Conservation (phyloP, 2,329 filamentous ascomycete genomes). For the Microsporum canis region DNA sequence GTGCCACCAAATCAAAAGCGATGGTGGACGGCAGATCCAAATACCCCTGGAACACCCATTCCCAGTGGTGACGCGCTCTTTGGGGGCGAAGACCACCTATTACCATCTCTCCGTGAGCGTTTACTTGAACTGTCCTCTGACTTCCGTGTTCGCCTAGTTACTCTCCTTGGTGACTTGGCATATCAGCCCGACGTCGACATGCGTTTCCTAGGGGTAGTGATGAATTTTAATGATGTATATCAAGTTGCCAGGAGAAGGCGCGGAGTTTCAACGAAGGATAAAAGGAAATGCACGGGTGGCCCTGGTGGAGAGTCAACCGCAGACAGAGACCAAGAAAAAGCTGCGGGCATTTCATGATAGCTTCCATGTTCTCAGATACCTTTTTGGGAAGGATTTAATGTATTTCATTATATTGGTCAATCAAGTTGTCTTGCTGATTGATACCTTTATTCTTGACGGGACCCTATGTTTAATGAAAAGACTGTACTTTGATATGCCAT, state of each 20-base stretch:
- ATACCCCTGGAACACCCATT: slow-evolving; percentile 8
- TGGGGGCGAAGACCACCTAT: slow-evolving; percentile 46
- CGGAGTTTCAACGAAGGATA: slow-evolving; percentile 5
- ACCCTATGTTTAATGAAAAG: not conserved
- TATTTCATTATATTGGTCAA: not conserved
- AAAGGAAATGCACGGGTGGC: not conserved
- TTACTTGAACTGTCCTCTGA: slow-evolving; percentile 60
- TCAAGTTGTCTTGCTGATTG: not conserved
- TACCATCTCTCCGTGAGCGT: slow-evolving; percentile 64
- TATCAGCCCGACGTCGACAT: slow-evolving; percentile 93
- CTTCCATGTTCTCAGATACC: not conserved
- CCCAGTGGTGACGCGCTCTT: slow-evolving; percentile 5
- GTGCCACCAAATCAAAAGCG: not conserved
- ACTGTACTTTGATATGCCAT: not conserved
- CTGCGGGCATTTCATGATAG: not conserved
- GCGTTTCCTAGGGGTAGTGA: slow-evolving; percentile 87
- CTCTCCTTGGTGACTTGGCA: slow-evolving; percentile 76
- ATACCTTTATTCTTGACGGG: not conserved
- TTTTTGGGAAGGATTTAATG: not conserved
- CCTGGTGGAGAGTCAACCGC: slow-evolving; percentile 18
- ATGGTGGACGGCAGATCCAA: not conserved
- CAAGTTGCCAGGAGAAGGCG: slow-evolving; percentile 57
- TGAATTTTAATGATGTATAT: slow-evolving; percentile 99
- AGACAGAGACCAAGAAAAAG: slow-evolving; percentile 25
- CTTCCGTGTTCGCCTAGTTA: slow-evolving; percentile 66